These are phyloP conservation scores for Moesziomyces aphidis DNA, from an alignment of 1,284 basidiomycete species.

Conservation along the genomic window DNA sequence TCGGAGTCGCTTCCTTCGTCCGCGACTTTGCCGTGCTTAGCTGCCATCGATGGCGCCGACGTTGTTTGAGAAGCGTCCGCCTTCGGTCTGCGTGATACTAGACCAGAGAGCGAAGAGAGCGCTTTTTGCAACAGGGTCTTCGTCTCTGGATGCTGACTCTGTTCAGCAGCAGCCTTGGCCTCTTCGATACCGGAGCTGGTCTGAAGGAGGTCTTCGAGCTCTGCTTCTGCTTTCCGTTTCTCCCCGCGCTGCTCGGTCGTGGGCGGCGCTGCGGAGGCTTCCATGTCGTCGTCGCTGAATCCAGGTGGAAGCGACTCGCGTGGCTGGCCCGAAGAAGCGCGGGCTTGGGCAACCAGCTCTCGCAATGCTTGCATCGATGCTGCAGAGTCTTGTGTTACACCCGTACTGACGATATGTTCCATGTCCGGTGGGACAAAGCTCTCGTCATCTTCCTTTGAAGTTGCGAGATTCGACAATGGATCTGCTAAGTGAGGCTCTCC, in stretches of 20 bases:
- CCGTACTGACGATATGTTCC: conserved; percentile 44
- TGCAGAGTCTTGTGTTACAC: conserved; percentile 30
- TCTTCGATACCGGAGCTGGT: conserved; percentile 31
- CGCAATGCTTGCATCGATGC: conserved; percentile 38
- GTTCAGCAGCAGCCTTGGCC: conserved; percentile 28
- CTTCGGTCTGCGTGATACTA: conserved; percentile 29
- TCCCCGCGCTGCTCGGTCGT: conserved; percentile 11
- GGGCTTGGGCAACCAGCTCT: conserved; percentile 41
- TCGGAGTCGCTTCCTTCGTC: conserved; percentile 6
- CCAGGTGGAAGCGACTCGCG: conserved; percentile 40
- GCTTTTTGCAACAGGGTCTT: conserved; percentile 38
- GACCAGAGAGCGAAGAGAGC: conserved; percentile 33
- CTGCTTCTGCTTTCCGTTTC: conserved; percentile 42
- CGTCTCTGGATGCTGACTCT: conserved; percentile 40
- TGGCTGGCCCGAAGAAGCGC: conserved; percentile 33
- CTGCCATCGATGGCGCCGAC: background rate
- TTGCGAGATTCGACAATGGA: background rate
- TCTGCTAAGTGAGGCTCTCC: too few relatives aligned
- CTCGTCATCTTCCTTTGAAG: conserved; percentile 10
- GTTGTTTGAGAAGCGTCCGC: conserved; percentile 1
- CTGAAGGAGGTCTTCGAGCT: conserved; percentile 21
- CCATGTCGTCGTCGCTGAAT: conserved; percentile 25
- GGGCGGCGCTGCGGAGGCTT: conserved; percentile 2
- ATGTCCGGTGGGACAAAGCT: conserved; percentile 39
- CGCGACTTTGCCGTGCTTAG: background rate